A percentile compares a stretch with the other conserved stretches of the same genome.
Evolutionary conservation across 345 rosid genomes (phyloP).

Genomic region (Euphorbia tirucalli): DNA sequence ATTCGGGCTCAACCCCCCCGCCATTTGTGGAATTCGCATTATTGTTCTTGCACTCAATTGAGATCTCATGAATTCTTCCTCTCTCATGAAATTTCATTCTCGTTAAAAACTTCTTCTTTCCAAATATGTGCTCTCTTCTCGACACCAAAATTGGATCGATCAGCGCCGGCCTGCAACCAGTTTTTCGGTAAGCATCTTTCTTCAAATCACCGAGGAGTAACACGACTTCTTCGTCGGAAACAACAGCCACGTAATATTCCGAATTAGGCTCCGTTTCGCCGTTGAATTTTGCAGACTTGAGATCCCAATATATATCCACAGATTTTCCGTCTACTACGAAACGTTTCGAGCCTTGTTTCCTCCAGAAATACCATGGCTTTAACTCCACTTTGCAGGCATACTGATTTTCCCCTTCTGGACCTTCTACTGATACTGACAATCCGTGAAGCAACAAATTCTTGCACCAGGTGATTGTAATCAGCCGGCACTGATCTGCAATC

Average conservation of each 20-base stretch:
- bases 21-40: not conserved
- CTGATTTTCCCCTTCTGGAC: conserved; percentile 43
- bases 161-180: conserved; percentile 69
- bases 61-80: conserved; percentile 52
- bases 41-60: conserved; percentile 56
- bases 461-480: conserved; percentile 63
- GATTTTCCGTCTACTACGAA: conserved; percentile 48
- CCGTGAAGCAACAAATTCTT: conserved; percentile 61
- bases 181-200: conserved; percentile 65
- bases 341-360: conserved; percentile 64
- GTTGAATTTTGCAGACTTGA: conserved; percentile 57
- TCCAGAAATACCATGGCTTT: conserved; percentile 77
- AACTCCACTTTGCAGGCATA: conserved; percentile 64
- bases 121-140: conserved; percentile 62
- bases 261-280: conserved; percentile 67
- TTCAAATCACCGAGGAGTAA: conserved; percentile 77
- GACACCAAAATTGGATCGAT: conserved; percentile 59
- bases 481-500: conserved; percentile 54
- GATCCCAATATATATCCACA: conserved; percentile 64
- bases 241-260: conserved; percentile 78
- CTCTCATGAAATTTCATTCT: conserved; percentile 54
- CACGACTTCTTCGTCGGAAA: conserved; percentile 68
- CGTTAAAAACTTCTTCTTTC: conserved; percentile 55
- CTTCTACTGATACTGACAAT: conserved; percentile 52
- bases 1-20: conserved; percentile 47